Percentiles rank a stretch among this genome's conserved stretches.
Conservation (phyloP, 352 stramenopile species). For the Pilasporangium apinafurcum region DNA sequence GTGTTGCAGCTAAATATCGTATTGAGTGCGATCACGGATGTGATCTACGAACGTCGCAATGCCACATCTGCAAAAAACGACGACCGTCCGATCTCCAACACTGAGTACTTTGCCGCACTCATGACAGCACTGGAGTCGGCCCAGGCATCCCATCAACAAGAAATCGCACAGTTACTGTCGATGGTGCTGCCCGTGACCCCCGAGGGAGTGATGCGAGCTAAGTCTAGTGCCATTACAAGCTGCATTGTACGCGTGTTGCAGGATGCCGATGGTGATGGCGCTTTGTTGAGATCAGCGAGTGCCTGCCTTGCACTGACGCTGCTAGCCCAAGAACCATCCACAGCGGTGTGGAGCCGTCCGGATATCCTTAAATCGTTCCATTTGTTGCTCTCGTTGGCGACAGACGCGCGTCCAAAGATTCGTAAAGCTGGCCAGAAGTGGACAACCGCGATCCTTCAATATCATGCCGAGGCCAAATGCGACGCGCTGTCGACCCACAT, state of each 20-base stretch:
- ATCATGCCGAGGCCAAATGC: conserved; percentile 61
- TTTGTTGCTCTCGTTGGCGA: conserved; percentile 67
- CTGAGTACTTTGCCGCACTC: conserved; percentile 84
- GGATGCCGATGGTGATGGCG: conserved; percentile 51
- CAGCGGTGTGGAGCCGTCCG: conserved; percentile 50
- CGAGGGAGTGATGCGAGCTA: conserved; percentile 68
- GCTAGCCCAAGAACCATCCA: conserved; percentile 65
- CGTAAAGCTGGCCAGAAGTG: conserved; percentile 75
- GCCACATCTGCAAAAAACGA: not conserved
- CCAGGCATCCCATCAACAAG: conserved; percentile 62
- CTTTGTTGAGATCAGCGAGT: conserved; percentile 55
- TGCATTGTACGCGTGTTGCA: conserved; percentile 65
- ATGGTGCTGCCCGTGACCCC: conserved; percentile 71
- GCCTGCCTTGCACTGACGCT: conserved; percentile 57
- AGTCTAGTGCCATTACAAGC: conserved; percentile 71
- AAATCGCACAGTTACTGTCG: conserved; percentile 69
- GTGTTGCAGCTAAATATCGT: conserved; percentile 84
- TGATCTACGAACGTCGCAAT: conserved; percentile 72
- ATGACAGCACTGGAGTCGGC: conserved; percentile 83
- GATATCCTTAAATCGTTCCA: conserved; percentile 76
- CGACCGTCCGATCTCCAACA: conserved; percentile 49
- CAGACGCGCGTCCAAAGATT: conserved; percentile 78
- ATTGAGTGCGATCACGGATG: conserved; percentile 72
- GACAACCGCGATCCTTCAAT: conserved; percentile 64
- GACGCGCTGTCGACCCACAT: conserved; percentile 84